These are phyloP conservation scores for Solanum rostratum DNA, from an alignment of 257 asterid genomes.

Conservation along the genomic window DNA sequence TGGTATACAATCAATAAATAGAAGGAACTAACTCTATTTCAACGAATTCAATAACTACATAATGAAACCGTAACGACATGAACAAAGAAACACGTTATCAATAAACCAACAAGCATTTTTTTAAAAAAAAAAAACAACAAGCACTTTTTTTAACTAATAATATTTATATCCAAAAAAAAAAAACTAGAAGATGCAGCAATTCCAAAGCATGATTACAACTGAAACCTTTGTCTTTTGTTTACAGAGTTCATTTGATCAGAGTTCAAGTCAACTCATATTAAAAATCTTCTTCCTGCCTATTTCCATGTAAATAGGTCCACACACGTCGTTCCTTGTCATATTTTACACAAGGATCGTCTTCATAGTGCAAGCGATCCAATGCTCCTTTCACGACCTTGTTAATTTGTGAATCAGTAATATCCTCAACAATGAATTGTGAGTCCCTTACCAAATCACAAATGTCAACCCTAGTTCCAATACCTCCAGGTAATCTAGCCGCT, in stretches of 20 bases:
- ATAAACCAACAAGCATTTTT: too few species aligned
- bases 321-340: constrained; percentile 32
- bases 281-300: constrained; percentile 88
- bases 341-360: constrained; percentile 84
- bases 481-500: constrained; percentile 86
- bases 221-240: too few species aligned
- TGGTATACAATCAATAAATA: not conserved
- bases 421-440: constrained; percentile 83
- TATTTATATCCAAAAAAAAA: too few species aligned
- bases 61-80: too few species aligned
- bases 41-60: not conserved
- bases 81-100: too few species aligned
- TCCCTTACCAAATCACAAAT: constrained; percentile 69
- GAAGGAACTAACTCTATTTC: not conserved
- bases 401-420: constrained; percentile 76
- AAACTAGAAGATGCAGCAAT: too few species aligned
- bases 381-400: constrained; percentile 93
- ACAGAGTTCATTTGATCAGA: too few species aligned
- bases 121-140: too few species aligned
- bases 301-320: constrained; percentile 82
- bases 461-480: constrained; percentile 79
- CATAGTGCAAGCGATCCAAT: constrained; percentile 82
- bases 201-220: too few species aligned
- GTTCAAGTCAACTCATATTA: constrained; percentile 73
- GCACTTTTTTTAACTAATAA: too few species aligned